phyloP scores from a whole-genome alignment of 176 grass and related monocot species.

The Coix lacrymajobi region DNA sequence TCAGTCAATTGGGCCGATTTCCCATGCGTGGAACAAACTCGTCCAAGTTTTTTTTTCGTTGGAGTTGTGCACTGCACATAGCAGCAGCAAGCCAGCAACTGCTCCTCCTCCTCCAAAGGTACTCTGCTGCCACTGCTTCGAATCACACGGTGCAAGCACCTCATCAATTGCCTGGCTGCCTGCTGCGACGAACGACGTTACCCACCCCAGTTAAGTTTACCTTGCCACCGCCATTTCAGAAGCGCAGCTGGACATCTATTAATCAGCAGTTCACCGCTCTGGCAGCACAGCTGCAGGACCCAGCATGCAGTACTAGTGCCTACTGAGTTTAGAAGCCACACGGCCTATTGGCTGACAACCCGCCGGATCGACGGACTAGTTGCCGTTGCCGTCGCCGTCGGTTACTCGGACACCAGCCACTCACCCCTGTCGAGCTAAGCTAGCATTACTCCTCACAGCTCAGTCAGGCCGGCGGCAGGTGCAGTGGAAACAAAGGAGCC shows the following conservation, averaged over 20 bases:
- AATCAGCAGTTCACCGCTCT: not conserved
- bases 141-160: not conserved
- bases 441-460: not conserved
- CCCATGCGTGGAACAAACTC: not conserved
- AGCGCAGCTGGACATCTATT: too few relatives aligned
- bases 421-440: not conserved
- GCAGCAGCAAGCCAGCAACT: not conserved
- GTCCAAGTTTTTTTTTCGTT: too few relatives aligned
- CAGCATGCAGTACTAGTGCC: not conserved
- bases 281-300: not conserved
- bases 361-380: not conserved
- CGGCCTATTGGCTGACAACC: not conserved
- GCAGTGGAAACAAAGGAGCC: not conserved
- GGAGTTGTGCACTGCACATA: not conserved
- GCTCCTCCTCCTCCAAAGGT: too few relatives aligned
- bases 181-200: not conserved
- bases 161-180: not conserved
- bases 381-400: conserved; percentile 11
- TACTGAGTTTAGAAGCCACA: not conserved
- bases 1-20: not conserved
- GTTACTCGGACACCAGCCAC: not conserved
- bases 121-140: not conserved
- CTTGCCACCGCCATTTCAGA: too few relatives aligned
- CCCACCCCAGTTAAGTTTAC: too few relatives aligned
- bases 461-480: not conserved